Percentiles rank a stretch among this genome's conserved stretches.
These are phyloP conservation scores for Talaromyces pinophilus DNA, from an alignment of 2,329 filamentous ascomycete genomes.

Conservation along the genomic window DNA sequence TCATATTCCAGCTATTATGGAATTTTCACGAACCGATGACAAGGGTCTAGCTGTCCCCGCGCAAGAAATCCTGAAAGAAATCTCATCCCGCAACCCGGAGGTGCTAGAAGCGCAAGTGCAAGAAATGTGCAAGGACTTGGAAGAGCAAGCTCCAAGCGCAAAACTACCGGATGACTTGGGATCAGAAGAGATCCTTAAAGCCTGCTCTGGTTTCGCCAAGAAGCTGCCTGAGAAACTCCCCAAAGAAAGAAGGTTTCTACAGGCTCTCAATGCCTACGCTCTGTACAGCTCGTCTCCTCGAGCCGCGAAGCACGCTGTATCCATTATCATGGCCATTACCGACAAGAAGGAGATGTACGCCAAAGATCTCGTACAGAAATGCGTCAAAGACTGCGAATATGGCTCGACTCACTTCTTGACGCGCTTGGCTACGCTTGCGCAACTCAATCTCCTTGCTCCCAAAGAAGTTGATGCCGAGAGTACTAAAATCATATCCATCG, in stretches of 20 bases:
- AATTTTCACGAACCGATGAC: constrained; percentile 80
- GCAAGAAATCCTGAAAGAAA: constrained; percentile 87
- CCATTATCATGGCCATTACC: constrained; percentile 76
- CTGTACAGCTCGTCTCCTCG: constrained; percentile 77
- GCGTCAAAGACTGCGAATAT: constrained; percentile 72
- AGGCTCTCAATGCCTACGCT: constrained; percentile 80
- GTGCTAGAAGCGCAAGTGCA: constrained; percentile 91
- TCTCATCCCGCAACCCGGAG: constrained; percentile 83
- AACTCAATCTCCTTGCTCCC: constrained; percentile 75
- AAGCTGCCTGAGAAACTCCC: constrained; percentile 83
- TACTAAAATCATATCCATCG: constrained; percentile 76
- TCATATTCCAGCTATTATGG: constrained; percentile 86
- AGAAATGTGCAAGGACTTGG: constrained; percentile 83
- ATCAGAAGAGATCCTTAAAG: constrained; percentile 88
- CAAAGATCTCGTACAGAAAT: constrained; percentile 76
- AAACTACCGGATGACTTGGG: constrained; percentile 67
- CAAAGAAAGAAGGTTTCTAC: constrained; percentile 74
- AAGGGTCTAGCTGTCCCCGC: constrained; percentile 75
- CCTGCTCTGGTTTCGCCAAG: constrained; percentile 86
- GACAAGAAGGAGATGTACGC: constrained; percentile 82
- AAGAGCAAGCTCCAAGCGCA: constrained; percentile 73
- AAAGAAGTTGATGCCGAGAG: constrained; percentile 71
- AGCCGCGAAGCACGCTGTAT: constrained; percentile 90
- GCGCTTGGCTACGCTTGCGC: constrained; percentile 52
- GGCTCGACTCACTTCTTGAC: constrained; percentile 72